Conservation (phyloP, 768 basidiomycete genomes). For the Termitomyces titanicus region DNA sequence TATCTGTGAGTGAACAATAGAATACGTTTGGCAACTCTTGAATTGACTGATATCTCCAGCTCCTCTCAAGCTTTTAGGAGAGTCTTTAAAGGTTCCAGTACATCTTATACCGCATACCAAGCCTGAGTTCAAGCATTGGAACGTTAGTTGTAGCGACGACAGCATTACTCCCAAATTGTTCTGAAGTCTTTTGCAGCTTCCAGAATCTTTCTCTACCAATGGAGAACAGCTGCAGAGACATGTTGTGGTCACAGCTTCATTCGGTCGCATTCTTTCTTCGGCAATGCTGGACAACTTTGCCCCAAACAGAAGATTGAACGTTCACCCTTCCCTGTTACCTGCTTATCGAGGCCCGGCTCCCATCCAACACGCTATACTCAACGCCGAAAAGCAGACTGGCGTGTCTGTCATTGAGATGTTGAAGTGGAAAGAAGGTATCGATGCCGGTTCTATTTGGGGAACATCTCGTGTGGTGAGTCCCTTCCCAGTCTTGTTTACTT, state of each 20-base stretch:
- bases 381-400: conserved; percentile 65
- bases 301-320: conserved; percentile 62
- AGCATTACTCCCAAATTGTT: not conserved
- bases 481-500: not conserved
- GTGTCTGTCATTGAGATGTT: conserved; percentile 81
- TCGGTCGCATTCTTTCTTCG: conserved; percentile 78
- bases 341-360: conserved; percentile 89
- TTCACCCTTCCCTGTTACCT: conserved; percentile 88
- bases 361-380: conserved; percentile 77
- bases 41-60: conserved; percentile 39
- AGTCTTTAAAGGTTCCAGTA: conserved; percentile 50
- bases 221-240: conserved; percentile 35
- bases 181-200: conserved; percentile 19
- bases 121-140: conserved; percentile 61
- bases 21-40: not conserved
- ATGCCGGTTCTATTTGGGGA: conserved; percentile 73
- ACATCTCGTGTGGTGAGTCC: conserved; percentile 47
- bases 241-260: conserved; percentile 83
- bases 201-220: conserved; percentile 32
- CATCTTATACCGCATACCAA: conserved; percentile 58
- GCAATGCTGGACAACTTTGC: conserved; percentile 61
- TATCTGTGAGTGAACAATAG: conserved; percentile 46
- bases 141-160: conserved; percentile 34
- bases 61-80: conserved; percentile 60
- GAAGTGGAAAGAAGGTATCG: conserved; percentile 66